phyloP scores from a whole-genome alignment of 2,329 filamentous ascomycete species.

The Diplocarpon rosae region DNA sequence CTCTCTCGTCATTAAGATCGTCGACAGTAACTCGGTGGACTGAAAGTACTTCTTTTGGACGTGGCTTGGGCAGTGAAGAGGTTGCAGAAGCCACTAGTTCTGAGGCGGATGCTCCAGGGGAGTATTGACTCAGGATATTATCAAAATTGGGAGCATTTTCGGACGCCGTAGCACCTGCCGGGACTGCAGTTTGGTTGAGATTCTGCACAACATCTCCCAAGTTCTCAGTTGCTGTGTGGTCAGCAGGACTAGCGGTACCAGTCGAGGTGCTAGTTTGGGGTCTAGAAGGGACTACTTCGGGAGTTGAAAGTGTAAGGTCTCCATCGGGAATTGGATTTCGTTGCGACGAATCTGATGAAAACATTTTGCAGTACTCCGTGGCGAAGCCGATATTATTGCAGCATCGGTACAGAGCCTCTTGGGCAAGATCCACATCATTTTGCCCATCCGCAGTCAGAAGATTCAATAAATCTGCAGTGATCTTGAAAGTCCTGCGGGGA shows the following conservation, averaged over 20 bases:
- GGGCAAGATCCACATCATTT: slow-evolving; percentile 46
- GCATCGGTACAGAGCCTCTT: slow-evolving; percentile 75
- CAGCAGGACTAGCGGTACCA: slow-evolving; percentile 22
- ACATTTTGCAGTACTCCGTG: slow-evolving; percentile 63
- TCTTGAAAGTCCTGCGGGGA: slow-evolving; percentile 37
- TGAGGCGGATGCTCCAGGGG: not conserved
- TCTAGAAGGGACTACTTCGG: slow-evolving; percentile 18
- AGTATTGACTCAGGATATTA: slow-evolving; percentile 12
- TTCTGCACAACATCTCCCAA: slow-evolving; percentile 12
- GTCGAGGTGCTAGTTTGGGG: slow-evolving; percentile 25
- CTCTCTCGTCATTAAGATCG: slow-evolving; percentile 66
- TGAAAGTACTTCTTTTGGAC: not conserved
- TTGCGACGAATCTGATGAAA: slow-evolving; percentile 45
- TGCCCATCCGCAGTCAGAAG: slow-evolving; percentile 21
- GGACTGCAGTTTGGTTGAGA: slow-evolving; percentile 10
- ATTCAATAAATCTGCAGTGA: slow-evolving; percentile 35
- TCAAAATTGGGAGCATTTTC: slow-evolving; percentile 13
- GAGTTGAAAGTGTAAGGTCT: slow-evolving; percentile 35
- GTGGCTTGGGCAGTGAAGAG: slow-evolving; percentile 2
- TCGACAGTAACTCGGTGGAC: slow-evolving; percentile 48
- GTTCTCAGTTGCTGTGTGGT: slow-evolving; percentile 17
- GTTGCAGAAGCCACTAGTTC: not conserved
- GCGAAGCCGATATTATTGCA: slow-evolving; percentile 52
- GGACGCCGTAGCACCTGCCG: not conserved
- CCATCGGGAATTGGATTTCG: slow-evolving; percentile 56